These are phyloP conservation scores for Aureobasidium subglaciale DNA, from an alignment of 2,329 filamentous ascomycete species.

Conservation along the genomic window DNA sequence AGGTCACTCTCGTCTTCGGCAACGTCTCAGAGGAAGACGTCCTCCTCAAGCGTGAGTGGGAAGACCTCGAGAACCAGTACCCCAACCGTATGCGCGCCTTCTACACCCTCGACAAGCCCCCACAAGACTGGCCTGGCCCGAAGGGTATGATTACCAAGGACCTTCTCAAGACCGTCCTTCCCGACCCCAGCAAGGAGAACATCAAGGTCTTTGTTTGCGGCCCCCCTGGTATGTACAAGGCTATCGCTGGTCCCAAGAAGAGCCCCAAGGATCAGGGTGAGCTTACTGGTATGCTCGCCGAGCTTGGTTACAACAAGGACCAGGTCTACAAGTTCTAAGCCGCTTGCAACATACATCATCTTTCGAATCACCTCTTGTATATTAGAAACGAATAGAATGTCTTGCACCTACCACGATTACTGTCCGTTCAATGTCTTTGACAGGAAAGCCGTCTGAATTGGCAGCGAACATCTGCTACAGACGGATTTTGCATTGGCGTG, in stretches of 20 bases:
- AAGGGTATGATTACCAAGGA: constrained; percentile 85
- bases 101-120: constrained; percentile 82
- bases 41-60: constrained; percentile 76
- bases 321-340: constrained; percentile 92
- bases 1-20: constrained; percentile 90
- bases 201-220: constrained; percentile 97
- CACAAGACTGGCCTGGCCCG: constrained; percentile 61
- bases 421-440: too few species aligned
- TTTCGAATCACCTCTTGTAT: constrained; percentile 10
- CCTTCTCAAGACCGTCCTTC: constrained; percentile 86
- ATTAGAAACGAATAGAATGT: constrained; percentile 5
- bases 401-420: not conserved
- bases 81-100: constrained; percentile 93
- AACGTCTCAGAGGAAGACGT: constrained; percentile 89
- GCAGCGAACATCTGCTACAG: too few species aligned
- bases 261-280: constrained; percentile 94
- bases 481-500: too few species aligned
- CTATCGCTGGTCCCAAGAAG: constrained; percentile 81
- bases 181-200: constrained; percentile 84
- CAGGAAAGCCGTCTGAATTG: too few species aligned
- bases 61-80: constrained; percentile 87
- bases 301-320: constrained; percentile 76
- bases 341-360: too few species aligned
- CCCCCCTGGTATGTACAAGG: constrained; percentile 87
- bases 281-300: constrained; percentile 70